Base-by-base conservation (phyloP, 164 flowering plant genomes). In the Aristolochia contorta region DNA sequence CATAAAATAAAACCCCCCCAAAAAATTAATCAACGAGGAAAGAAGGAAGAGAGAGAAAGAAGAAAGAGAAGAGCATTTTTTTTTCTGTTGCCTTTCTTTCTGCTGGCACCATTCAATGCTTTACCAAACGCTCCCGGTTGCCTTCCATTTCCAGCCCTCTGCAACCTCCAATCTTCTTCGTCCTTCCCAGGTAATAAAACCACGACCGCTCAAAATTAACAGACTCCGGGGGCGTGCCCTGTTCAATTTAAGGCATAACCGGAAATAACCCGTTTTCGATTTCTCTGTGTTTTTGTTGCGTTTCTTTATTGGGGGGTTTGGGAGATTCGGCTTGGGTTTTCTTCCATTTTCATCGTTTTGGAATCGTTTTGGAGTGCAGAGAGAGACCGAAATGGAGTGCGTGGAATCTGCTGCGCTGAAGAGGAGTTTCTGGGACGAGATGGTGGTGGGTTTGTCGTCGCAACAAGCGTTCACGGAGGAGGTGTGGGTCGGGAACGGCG, bases 351-450 rank as follows among this genome's bases (percentile, higher is more conserved):
- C 20, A 15, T 12, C 33, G n/a, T 18, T n/a, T 1, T 41, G 18
- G 10, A 23, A 23, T 16, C 27, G 25, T 19, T 46, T 46, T 21
- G 25, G 19, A 55, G 41, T 60, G 16, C 45, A 54, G 66, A 24
- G 22, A 45, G 43, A 58, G 32, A 27, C 47, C 52, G 68, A 58
- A 58, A 80, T 77, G 83, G 80, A 77, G 73, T 71, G 74, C 56
- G 74, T 71, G 49, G 85, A 69, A 69, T 74, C 71, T 4, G 73
- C 66, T 62, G 85, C 95, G 6, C 71, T 85, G 71, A 83, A 78
- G 66, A 60, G 78, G 24, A 83, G 86, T 62, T 71, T 80, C 19
- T 65, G 77, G 24, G 50, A 79, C 5, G 82, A 82, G 61, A 59
- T 62, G 21, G 20, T 23, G 12, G 57, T 64, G 16, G 12, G 56